These are phyloP conservation scores for Phytophthora macrochlamydospora DNA, from an alignment of 352 stramenopile species.

Conservation along the genomic window DNA sequence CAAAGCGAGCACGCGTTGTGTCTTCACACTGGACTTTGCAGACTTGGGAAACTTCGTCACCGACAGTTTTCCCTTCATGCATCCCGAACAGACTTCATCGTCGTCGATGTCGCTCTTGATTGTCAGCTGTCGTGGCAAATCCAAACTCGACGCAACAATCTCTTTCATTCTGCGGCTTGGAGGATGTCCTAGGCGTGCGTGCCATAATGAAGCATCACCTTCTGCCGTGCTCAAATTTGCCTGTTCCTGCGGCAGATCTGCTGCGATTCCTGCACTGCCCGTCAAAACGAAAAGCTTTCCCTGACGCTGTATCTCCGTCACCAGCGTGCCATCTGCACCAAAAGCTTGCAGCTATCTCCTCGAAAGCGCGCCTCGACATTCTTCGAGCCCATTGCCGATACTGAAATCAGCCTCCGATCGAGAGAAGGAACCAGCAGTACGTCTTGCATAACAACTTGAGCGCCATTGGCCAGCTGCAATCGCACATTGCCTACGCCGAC, in stretches of 20 bases:
- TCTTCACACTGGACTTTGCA: conserved; percentile 2
- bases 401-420: not conserved
- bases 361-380: conserved; percentile 5
- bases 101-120: not conserved
- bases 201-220: not conserved
- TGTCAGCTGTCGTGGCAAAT: not conserved
- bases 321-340: not conserved
- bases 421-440: not conserved
- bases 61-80: not conserved
- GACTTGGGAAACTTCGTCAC: not conserved
- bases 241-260: not conserved
- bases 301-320: not conserved
- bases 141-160: not conserved
- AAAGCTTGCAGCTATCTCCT: conserved; percentile 1
- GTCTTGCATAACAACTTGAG: not conserved
- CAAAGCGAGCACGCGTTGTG: not conserved
- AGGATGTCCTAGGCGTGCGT: conserved; percentile 2
- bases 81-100: conserved; percentile 7
- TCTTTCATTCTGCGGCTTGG: conserved; percentile 8
- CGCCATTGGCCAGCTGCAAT: not conserved
- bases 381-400: conserved; percentile 5
- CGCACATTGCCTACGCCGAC: conserved; percentile 1
- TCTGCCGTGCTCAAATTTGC: not conserved
- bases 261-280: not conserved
- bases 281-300: conserved; percentile 1